These are phyloP conservation scores for Radiomyces spectabilis DNA, from an alignment of 192 early-diverging fungal species.

Conservation along the genomic window DNA sequence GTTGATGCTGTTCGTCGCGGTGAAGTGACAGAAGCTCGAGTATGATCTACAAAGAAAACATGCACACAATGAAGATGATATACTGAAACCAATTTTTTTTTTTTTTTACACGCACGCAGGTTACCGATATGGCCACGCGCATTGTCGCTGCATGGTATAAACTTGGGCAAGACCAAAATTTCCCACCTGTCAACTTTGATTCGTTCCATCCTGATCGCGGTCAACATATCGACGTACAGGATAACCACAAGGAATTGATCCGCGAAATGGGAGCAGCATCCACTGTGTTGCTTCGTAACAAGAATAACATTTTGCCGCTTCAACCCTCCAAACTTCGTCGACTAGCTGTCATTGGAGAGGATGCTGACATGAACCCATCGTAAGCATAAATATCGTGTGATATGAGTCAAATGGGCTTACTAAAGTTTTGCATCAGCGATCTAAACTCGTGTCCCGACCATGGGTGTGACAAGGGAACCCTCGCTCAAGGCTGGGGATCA, in stretches of 20 bases:
- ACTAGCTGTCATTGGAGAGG: constrained; percentile 20
- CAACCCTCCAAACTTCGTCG: neutral
- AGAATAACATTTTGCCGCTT: constrained; percentile 15
- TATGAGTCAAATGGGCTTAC: too few species aligned
- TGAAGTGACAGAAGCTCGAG: constrained; percentile 3
- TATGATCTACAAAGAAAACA: too few species aligned
- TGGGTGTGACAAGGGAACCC: constrained; percentile 12
- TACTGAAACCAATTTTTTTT: too few species aligned
- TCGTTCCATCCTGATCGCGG: constrained; percentile 6
- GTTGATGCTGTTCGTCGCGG: constrained; percentile 4
- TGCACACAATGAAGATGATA: too few species aligned
- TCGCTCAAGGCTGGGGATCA: constrained; percentile 17
- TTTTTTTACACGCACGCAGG: too few species aligned
- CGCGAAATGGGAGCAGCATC: constrained; percentile 19
- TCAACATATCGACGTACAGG: constrained; percentile 16
- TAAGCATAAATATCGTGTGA: neutral
- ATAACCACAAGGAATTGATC: constrained; percentile 6
- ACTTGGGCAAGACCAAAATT: constrained; percentile 10
- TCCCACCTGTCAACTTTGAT: constrained; percentile 11
- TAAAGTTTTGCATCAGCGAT: neutral
- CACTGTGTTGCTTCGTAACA: constrained; percentile 18
- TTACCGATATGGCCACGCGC: constrained; percentile 12
- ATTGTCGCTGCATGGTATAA: constrained; percentile 29
- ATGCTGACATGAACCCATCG: constrained; percentile 11
- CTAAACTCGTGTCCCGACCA: constrained; percentile 16